A percentile compares a stretch with the other conserved stretches of the same genome.
These are phyloP conservation scores for Fagopyrum tataricum DNA, from an alignment of 148 eudicot genomes.

Conservation along the genomic window DNA sequence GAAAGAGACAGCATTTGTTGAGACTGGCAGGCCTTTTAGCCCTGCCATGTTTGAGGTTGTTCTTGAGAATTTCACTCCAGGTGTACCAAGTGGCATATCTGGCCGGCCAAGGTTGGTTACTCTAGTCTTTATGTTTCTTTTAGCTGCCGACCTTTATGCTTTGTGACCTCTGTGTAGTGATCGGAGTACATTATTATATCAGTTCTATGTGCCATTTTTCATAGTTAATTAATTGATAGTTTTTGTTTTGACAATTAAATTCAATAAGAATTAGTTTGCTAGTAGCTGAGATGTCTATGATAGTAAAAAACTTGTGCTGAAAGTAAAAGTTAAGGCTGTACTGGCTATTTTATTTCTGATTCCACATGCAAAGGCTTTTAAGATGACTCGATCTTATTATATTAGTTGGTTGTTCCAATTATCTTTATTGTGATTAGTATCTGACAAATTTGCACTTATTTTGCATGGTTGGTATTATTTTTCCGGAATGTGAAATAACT, in stretches of 20 bases:
- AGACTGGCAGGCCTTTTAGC: slow-evolving; percentile 69
- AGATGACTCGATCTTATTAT: not conserved
- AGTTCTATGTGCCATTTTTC: not conserved
- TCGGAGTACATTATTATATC: not conserved
- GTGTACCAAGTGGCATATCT: slow-evolving; percentile 56
- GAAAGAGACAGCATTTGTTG: slow-evolving; percentile 43
- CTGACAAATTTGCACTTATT: not conserved
- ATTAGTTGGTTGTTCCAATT: not conserved
- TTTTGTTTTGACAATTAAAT: not conserved
- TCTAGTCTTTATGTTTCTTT: not conserved
- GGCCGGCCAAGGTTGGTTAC: slow-evolving; percentile 72
- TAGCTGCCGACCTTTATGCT: not conserved
- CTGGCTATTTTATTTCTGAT: not conserved
- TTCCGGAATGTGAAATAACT: not conserved
- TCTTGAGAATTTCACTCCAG: slow-evolving; percentile 79
- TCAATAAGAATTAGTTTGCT: not conserved
- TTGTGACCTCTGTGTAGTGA: not conserved
- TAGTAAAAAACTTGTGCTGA: not conserved
- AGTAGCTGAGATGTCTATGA: not conserved
- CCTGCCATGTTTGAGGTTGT: slow-evolving; percentile 83
- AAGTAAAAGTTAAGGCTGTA: not conserved
- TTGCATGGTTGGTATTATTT: not conserved
- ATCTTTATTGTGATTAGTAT: not conserved
- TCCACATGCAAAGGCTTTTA: not conserved
- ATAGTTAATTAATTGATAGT: not conserved